Conservation (phyloP, 495 filamentous ascomycete species). For the Trichocladium uniseriatum region DNA sequence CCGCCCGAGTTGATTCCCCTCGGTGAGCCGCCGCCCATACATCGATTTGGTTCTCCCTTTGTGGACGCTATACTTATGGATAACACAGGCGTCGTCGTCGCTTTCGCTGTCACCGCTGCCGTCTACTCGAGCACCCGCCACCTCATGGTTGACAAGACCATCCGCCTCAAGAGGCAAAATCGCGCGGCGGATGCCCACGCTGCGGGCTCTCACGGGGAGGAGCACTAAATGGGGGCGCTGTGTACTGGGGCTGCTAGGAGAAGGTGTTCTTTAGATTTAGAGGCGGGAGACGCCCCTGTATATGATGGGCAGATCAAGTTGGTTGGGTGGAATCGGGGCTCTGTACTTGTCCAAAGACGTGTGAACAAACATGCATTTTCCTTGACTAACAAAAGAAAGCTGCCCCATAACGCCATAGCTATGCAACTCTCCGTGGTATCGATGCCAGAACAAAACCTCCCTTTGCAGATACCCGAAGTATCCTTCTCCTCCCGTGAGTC, state of each 20-base stretch:
- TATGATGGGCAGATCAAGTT: conserved; percentile 10
- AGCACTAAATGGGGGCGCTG: conserved; percentile 23
- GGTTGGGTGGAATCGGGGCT: conserved; percentile 7
- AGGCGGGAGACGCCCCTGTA: conserved; percentile 13
- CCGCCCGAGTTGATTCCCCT: conserved; percentile 93
- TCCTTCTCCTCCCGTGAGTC: not conserved
- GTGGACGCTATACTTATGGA: conserved; percentile 1
- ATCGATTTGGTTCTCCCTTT: not conserved
- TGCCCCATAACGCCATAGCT: conserved; percentile 34
- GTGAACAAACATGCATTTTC: conserved; percentile 10
- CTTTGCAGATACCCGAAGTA: not conserved
- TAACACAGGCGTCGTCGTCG: conserved; percentile 69
- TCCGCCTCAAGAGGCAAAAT: conserved; percentile 61
- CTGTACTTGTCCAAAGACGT: conserved; percentile 1
- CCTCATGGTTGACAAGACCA: conserved; percentile 79
- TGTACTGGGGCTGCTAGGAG: conserved; percentile 10
- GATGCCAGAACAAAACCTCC: not conserved
- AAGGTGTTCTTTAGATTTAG: conserved; percentile 6
- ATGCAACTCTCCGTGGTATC: conserved; percentile 27
- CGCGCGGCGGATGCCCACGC: conserved; percentile 32
- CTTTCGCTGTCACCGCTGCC: conserved; percentile 55
- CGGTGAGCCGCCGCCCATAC: conserved; percentile 50
- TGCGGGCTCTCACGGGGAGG: conserved; percentile 11
- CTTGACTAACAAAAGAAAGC: conserved; percentile 9
- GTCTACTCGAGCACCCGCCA: conserved; percentile 72